Base-by-base conservation (phyloP, 257 asterid genomes). In the Solanum paucissectum region DNA sequence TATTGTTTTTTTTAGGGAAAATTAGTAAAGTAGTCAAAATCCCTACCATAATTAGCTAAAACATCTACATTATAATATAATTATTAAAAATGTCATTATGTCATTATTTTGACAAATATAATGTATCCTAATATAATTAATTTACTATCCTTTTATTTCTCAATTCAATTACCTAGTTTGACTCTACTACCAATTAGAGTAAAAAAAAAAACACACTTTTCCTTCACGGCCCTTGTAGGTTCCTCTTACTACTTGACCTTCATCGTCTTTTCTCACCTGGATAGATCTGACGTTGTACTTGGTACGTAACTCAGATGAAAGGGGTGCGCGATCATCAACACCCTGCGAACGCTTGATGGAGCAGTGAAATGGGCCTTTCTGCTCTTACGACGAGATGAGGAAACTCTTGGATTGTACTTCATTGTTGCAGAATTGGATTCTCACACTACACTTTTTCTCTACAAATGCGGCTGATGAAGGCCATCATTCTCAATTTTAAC, bases 251-350 rank as follows among this genome's bases (percentile, higher is more conserved):
- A 94, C 94, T 87, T 93, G 96, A 33, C 94, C 98, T 91, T 94
- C 98, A 90, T 94, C 96, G 93, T 94, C 98, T 88, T 94, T 94
- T 68, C 98, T 93, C 3, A 94, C 94, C 8, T 95, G 98, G 92
- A 94, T 92, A 14, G 96, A 94, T 2, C 95, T 92, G 46, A 91
- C 98, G 90, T 92, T 94, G 95, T 94, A 89, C 93, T 94, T 94
- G 83, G 93, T 32, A 7, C 98, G 90, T 85, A 92, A 94, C 76
- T 94, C 95, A 52, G 91, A 69, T 83, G 95, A 90, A 87, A 93
- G 92, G 3, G 98, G 95, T 36, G 96, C 94, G 86, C 94, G n/a
- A n/a, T 91, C 98, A 94, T 94, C 14, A 94, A 85, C 5, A 94
- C 92, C n/a, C 96, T 94, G 85, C 98, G 95, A 40, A 94, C 92